Evolutionary conservation across 2,329 filamentous ascomycete species (phyloP), one percentile per base, ranked within the genome.

Genomic region (Westerdykella sp.): DNA sequence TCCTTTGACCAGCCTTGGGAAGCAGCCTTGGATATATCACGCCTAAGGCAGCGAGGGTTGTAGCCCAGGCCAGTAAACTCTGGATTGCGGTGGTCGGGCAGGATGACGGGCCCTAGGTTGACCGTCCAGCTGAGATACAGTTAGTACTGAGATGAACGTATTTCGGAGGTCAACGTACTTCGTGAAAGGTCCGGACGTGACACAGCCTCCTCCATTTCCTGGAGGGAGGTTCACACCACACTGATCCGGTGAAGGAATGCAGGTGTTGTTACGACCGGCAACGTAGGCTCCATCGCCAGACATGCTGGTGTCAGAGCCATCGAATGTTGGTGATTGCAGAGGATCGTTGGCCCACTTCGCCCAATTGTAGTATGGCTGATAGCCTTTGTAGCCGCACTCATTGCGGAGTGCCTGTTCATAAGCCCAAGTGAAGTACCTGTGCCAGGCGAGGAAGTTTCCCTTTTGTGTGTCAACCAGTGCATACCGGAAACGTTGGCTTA

Each of bases 121-220:
- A 72, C 65, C 1, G 49, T 53, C 50, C 55, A 66, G 53, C 54
- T 58, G 34, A 34, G 9, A n/a, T 34, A 10, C 2, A 15, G 28
- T 48, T 40, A 40, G 37, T 21, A 49, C n/a, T 30, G 38, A 28
- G 12, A 32, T 34, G 30, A 15, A 6, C 7, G 40, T 14, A 13
- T 43, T 23, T 13, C 18, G 16, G 23, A 28, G 25, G 39, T 30
- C 35, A 23, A 43, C 49, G 31, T 53, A 59, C 56, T 77, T 66
- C 51, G 66, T 70, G 62, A 79, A 78, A 0, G 76, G 76, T 0
- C 77, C 77, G 0, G 63, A 67, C 12, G 57, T 66, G 2, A 81
- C 66, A 54, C 77, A 80, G 2, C 78, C 78, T 32, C 78, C 77
- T 12, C 78, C 78, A 0, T 69, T 68, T n/a, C 75, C 78, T 0